Evolutionary conservation across 2,329 filamentous ascomycete genomes (phyloP), one percentile per base, ranked within the genome.

Genomic region (Fusarium torreyae): DNA sequence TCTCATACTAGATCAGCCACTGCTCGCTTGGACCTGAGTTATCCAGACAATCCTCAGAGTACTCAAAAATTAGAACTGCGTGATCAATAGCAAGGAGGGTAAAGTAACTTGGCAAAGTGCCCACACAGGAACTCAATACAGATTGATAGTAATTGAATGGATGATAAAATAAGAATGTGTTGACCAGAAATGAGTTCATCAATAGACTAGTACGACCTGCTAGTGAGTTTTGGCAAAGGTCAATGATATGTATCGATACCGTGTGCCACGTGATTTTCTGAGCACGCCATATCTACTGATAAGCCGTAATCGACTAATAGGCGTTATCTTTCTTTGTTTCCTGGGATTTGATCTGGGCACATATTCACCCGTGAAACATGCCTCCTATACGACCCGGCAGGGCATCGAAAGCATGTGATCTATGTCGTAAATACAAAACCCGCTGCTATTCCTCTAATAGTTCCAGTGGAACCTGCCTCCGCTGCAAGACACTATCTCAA

Each of bases 361-460:
- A 11, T 36, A 17, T 14, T 36, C 34, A n/a, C 10, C 13, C 3
- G 3, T n/a, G 6, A 10, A 10, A 28, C 1, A 76, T 76, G 74
- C 72, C 74, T 22, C 68, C 73, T 10, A 18, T 69, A 17, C 48
- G 71, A 24, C 36, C 57, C 2, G 73, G 60, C 11, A 68, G 74
- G 53, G 74, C 74, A 11, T 74, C 74, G 2, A 74, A 71, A 45
- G 74, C 74, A 7, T 76, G 74, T 44, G 63, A 68, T 34, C 54
- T 69, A 2, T 76, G 74, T 18, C 74, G 69, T 38, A 71, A 66
- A 24, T 55, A 72, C 45, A 76, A 76, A 52, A 75, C 74, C 15
- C 60, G 74, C 10, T 76, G 74, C 39, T 76, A 76, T 18, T 55
- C 65, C 3, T 71, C 68, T 0, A 33, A 52, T 0, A 44, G 44